Evolutionary conservation across 352 stramenopile species (phyloP).

Genomic region (Phytophthora idaei): DNA sequence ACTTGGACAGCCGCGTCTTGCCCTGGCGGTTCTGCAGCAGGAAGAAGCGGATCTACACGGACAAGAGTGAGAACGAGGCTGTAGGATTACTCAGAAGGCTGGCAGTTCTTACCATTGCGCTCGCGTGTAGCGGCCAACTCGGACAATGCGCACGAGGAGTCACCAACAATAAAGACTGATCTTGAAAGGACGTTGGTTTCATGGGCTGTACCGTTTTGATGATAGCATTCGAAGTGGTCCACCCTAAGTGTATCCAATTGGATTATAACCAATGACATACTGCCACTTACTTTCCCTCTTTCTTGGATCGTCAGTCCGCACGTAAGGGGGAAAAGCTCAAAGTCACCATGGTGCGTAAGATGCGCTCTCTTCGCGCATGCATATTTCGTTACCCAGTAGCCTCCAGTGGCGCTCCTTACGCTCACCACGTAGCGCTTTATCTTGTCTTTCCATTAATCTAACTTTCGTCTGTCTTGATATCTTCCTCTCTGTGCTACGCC

Average conservation of each 20-base stretch:
- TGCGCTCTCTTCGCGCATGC: constrained; percentile 3
- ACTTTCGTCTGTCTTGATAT: constrained; percentile 5
- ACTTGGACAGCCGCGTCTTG: constrained; percentile 99
- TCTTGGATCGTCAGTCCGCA: constrained; percentile 8
- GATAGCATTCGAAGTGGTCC: neutral
- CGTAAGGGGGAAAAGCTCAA: neutral
- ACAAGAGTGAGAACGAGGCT: constrained; percentile 5
- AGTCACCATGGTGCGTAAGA: constrained; percentile 20
- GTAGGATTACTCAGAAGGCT: neutral
- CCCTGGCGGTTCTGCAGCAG: constrained; percentile 98
- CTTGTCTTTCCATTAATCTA: constrained; percentile 21
- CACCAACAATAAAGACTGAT: neutral
- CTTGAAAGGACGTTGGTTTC: constrained; percentile 14
- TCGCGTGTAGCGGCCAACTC: neutral
- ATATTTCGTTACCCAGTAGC: neutral
- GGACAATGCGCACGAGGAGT: constrained; percentile 19
- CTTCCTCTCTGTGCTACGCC: too few species aligned
- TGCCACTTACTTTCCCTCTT: constrained; percentile 16
- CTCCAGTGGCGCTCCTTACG: neutral
- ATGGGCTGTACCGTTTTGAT: neutral
- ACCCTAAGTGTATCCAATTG: neutral
- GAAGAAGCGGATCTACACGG: constrained; percentile 95
- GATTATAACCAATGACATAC: constrained; percentile 10
- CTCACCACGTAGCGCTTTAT: neutral
- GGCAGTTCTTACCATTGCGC: constrained; percentile 17